Conservation (phyloP, 2,329 filamentous ascomycete genomes). For the Hypoxylon sp. region DNA sequence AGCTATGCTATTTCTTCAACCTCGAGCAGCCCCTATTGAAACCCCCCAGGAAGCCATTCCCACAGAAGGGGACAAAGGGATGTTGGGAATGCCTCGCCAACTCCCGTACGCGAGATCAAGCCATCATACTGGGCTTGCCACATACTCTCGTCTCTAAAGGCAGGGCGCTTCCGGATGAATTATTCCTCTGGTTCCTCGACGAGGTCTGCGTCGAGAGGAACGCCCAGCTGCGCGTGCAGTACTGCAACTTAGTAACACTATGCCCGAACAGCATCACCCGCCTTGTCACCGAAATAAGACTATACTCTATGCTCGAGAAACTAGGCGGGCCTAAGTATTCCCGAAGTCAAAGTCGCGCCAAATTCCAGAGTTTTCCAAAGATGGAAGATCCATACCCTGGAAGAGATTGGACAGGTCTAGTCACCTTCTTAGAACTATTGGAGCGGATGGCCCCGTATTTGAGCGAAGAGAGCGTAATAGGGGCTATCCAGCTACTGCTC, state of each 20-base stretch:
- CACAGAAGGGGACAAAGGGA: constrained; percentile 56
- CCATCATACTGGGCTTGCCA: constrained; percentile 74
- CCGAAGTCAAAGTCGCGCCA: constrained; percentile 46
- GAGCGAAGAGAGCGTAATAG: constrained; percentile 54
- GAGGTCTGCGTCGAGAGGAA: constrained; percentile 71
- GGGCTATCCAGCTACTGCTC: constrained; percentile 64
- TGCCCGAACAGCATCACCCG: constrained; percentile 61
- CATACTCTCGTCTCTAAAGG: constrained; percentile 65
- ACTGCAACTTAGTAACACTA: constrained; percentile 68
- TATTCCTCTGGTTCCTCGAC: constrained; percentile 76
- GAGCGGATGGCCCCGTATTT: constrained; percentile 57
- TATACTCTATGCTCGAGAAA: constrained; percentile 69
- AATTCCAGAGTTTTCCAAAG: constrained; percentile 49
- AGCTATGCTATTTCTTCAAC: constrained; percentile 67
- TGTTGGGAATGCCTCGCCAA: constrained; percentile 66
- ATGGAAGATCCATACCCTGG: constrained; percentile 52
- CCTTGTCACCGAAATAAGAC: constrained; percentile 61
- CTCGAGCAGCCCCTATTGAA: constrained; percentile 51
- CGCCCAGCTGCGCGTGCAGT: constrained; percentile 71
- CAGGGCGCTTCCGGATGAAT: constrained; percentile 70
- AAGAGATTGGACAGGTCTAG: constrained; percentile 64
- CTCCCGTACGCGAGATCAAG: constrained; percentile 67
- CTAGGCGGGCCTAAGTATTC: constrained; percentile 70
- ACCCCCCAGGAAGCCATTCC: constrained; percentile 55
- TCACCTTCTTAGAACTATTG: constrained; percentile 62